Evolutionary conservation across 2,329 filamentous ascomycete species (phyloP), one percentile per base, ranked within the genome.

Genomic region (Colletotrichum chlorophyti): DNA sequence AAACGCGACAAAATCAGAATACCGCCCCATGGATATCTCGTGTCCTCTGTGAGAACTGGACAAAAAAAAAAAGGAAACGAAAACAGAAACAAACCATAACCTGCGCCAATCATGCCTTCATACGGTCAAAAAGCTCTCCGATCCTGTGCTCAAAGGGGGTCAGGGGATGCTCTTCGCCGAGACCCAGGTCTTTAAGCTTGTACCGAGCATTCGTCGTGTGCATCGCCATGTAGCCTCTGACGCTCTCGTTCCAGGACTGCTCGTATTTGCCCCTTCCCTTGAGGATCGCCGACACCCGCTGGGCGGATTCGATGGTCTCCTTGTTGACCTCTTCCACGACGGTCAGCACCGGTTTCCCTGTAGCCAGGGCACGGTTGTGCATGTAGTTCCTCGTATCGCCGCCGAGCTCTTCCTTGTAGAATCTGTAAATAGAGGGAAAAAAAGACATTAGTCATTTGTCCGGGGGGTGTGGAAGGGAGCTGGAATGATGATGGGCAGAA

Each of bases 361-460:
- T 49, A 23, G 54, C 49, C 38, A 54, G 34, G 14, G 58, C 54
- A 26, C 53, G 53, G 41, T 64, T 64, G 62, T 66, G 60, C 31
- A 66, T 52, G 52, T 63, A 63, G 26, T 64, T 65, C n/a, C 62
- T 54, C 10, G 32, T 46, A 35, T 65, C 63, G 34, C 59, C 53
- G 10, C 53, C 45, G 21, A 65, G 52, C 41, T 64, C 63, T 17
- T 65, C 63, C 23, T 65, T 65, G 60, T 65, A 65, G 24, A 65
- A 65, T 3, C 63, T 65, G 45, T 32, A 21, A 24, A 43, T 4
- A 17, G 32, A 26, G n/a, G n/a, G n/a, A n/a, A n/a, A n/a, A n/a
- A n/a, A 46, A 8, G 14, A 8, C 23, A 41, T 55, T 8, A 55
- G 50, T 17, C 14, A 34, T 5, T 8, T n/a, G n/a, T 32, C 11